Evolutionary conservation across 176 grass and related monocot genomes (phyloP), one percentile per base, ranked within the genome.

Genomic region (Paspalum vaginatum): DNA sequence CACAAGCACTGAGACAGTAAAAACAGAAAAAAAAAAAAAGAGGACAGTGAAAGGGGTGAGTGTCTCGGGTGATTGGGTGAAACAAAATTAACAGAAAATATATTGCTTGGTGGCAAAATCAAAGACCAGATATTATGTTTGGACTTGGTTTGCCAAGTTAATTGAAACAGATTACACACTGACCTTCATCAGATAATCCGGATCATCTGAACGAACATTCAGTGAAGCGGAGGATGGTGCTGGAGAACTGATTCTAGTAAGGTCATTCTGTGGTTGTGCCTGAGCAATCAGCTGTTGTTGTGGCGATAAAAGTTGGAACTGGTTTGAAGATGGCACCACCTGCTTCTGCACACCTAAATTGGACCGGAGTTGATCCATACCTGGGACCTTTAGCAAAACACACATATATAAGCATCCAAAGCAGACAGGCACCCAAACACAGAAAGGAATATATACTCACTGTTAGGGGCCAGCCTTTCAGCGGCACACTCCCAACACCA

Each of bases 391-490:
- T n/a, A 89, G 84, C 78, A 75, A 85, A 61, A 32, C 32, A 32
- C 32, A 32, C 32, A 65, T 44, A 73, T 15, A 60, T 86, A 69
- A 86, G 77, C 20, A 71, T 71, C 46, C 68, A 60, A 63, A 22
- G 4, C 57, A 77, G n/a, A 72, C 7, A 68, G 63, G 11, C 72
- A 24, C 38, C 51, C 16, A 68, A 46, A 46, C 9, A 62, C 70
- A 71, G 53, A 70, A 70, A 69, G 62, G 52, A 72, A 51, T 72
- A 54, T 75, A 2, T 59, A 86, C 89, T 86, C 90, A 97, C 93
- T 47, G 93, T 89, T 73, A 99, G 77, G 73, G 93, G 96, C 96
- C 96, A 99, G 65, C 96, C 96, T 91, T 95, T 99, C 40, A 99
- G 81, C 17, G 96, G 90, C 71, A 94, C 85, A 76, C 93, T 90